Base-by-base conservation (phyloP, 2,329 filamentous ascomycete species). In the Teratosphaeriaceae sp. region DNA sequence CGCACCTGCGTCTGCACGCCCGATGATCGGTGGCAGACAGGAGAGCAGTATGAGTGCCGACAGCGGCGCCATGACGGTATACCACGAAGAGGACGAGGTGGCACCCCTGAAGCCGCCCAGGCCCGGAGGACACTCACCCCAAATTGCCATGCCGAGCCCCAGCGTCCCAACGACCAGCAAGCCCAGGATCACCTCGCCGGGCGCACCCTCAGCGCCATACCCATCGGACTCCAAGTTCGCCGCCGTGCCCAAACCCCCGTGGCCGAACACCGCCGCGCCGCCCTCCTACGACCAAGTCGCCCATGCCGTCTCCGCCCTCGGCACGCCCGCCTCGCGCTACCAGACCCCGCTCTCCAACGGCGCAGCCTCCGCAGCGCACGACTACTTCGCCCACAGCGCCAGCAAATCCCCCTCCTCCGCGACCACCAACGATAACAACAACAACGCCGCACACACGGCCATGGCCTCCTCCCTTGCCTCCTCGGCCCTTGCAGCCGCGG, bases 401-500 rank as follows among this genome's bases (percentile, higher is more conserved):
- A 19, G 31, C 8, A 42, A n/a, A 62, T 58, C 38, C 56, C 21
- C 48, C 60, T 23, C 51, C 54, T 30, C 19, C 20, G 11, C 15
- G 9, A 15, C 16, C 16, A 31, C 15, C 52, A 65, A 64, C 62
- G 52, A 34, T n/a, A 27, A 8, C 24, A 8, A 8, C 24, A 8
- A 8, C 24, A n/a, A 27, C 24, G 8, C 36, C 24, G 9, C 36
- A 44, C n/a, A n/a, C n/a, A n/a, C n/a, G n/a, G n/a, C 29, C 16
- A 22, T 24, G 23, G 60, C 34, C 18, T 24, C 9, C 35, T 9
- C 7, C 4, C 15, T 19, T 34, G 21, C 50, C 45, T 67, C 43
- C 24, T 66, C 66, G 5, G 52, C 64, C 21, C 57, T 40, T 38
- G 67, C 57, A 5, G 59, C 61, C 5, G 67, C 65, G 1, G 66